Percentiles rank a stretch among this genome's conserved stretches.
These are phyloP conservation scores for Corylus heterophylla DNA, from an alignment of 306 rosid species.

Conservation along the genomic window DNA sequence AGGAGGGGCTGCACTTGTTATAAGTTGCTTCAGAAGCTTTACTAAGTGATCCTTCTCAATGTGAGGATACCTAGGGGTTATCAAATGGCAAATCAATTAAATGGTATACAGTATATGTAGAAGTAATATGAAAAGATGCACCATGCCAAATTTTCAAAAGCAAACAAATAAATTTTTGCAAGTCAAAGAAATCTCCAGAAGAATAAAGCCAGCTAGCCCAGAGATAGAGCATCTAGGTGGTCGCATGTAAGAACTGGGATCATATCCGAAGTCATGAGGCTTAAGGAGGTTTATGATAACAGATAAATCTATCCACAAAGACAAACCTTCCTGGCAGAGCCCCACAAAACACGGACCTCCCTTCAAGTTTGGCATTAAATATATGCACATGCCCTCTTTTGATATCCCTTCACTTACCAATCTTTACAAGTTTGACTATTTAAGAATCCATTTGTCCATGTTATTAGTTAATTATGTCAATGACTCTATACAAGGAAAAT, in stretches of 20 bases:
- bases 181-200: background rate
- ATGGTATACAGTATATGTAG: background rate
- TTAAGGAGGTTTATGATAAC: background rate
- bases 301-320: background rate
- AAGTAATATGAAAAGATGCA: background rate
- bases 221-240: background rate
- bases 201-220: background rate
- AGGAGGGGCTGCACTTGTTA: slow-evolving; percentile 51
- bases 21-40: slow-evolving; percentile 79
- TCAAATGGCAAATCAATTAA: slow-evolving; percentile 21
- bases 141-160: background rate
- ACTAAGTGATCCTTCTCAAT: slow-evolving; percentile 76
- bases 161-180: background rate
- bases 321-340: background rate
- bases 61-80: slow-evolving; percentile 72
- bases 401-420: background rate
- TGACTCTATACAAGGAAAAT: background rate
- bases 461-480: background rate
- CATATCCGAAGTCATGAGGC: background rate
- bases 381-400: background rate
- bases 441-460: background rate
- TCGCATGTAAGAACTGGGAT: background rate
- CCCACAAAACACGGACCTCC: background rate
- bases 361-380: background rate
- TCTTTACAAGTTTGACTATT: background rate